These are phyloP conservation scores for Penicillium sp. DNA, from an alignment of 2,329 filamentous ascomycete genomes.

Conservation along the genomic window DNA sequence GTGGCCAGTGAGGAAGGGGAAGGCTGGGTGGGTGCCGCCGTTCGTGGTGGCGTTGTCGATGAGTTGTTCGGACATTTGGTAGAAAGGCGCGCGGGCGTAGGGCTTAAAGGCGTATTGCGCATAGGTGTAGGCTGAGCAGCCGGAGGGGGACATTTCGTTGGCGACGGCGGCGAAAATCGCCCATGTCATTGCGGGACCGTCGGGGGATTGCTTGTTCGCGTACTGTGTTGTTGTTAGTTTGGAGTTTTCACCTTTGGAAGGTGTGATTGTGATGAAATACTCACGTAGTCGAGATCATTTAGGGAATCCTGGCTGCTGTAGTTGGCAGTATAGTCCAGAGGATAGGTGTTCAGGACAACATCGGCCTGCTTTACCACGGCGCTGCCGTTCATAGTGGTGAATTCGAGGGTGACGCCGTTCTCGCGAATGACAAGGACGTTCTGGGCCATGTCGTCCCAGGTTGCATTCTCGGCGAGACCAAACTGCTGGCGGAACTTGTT, in stretches of 20 bases:
- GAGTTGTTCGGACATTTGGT: slow-evolving; percentile 71
- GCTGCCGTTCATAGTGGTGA: slow-evolving; percentile 67
- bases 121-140: slow-evolving; percentile 71
- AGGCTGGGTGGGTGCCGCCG: slow-evolving; percentile 69
- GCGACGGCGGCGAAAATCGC: slow-evolving; percentile 70
- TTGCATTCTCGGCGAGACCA: slow-evolving; percentile 58
- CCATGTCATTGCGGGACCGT: slow-evolving; percentile 75
- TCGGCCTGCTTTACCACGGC: slow-evolving; percentile 72
- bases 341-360: slow-evolving; percentile 68
- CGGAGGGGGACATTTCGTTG: slow-evolving; percentile 66
- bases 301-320: slow-evolving; percentile 54
- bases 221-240: slow-evolving; percentile 51
- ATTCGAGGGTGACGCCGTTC: slow-evolving; percentile 67
- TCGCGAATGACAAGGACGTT: slow-evolving; percentile 61
- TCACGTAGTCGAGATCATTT: slow-evolving; percentile 65
- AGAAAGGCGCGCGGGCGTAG: slow-evolving; percentile 69
- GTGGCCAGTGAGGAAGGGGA: slow-evolving; percentile 71
- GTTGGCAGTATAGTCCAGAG: slow-evolving; percentile 63
- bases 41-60: slow-evolving; percentile 63
- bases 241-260: background rate
- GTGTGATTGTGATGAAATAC: slow-evolving; percentile 18
- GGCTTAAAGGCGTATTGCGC: slow-evolving; percentile 65
- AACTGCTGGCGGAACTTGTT: slow-evolving; percentile 63
- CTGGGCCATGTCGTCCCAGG: slow-evolving; percentile 60
- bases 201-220: slow-evolving; percentile 67